These are phyloP conservation scores for Globisporangium takayamanum DNA, from an alignment of 352 stramenopile genomes.

Conservation along the genomic window DNA sequence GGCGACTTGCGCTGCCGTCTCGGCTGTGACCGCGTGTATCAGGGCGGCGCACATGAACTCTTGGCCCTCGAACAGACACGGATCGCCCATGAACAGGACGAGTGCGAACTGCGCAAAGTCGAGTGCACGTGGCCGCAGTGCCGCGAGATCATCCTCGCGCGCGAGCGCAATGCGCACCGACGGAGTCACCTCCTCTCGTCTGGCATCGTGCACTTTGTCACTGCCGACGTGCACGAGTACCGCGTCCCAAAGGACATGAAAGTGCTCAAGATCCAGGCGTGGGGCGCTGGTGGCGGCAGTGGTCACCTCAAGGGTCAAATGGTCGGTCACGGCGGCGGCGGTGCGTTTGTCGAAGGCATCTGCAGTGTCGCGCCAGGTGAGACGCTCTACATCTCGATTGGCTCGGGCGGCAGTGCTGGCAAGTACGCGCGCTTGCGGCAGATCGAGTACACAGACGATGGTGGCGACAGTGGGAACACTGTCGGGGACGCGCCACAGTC, in stretches of 20 bases:
- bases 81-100: conserved; percentile 63
- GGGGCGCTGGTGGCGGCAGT: conserved; percentile 64
- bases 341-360: conserved; percentile 60
- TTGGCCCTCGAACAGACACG: conserved; percentile 59
- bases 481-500: background rate
- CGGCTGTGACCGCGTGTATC: conserved; percentile 48
- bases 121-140: conserved; percentile 73
- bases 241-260: conserved; percentile 59
- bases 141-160: conserved; percentile 35
- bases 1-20: conserved; percentile 53
- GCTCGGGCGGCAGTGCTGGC: conserved; percentile 36
- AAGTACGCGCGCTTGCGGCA: conserved; percentile 39
- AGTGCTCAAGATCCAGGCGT: conserved; percentile 62
- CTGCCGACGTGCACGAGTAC: conserved; percentile 52
- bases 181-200: conserved; percentile 51
- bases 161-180: conserved; percentile 57
- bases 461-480: conserved; percentile 11
- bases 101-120: conserved; percentile 55
- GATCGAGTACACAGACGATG: conserved; percentile 17
- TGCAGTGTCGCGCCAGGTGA: conserved; percentile 59
- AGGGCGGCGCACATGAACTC: conserved; percentile 49
- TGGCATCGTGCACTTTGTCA: conserved; percentile 55
- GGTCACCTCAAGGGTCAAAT: conserved; percentile 43
- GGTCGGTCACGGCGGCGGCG: conserved; percentile 50
- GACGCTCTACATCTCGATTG: conserved; percentile 54